Base-by-base conservation (phyloP, 2,329 filamentous ascomycete species). In the Phialocephala subalpina region DNA sequence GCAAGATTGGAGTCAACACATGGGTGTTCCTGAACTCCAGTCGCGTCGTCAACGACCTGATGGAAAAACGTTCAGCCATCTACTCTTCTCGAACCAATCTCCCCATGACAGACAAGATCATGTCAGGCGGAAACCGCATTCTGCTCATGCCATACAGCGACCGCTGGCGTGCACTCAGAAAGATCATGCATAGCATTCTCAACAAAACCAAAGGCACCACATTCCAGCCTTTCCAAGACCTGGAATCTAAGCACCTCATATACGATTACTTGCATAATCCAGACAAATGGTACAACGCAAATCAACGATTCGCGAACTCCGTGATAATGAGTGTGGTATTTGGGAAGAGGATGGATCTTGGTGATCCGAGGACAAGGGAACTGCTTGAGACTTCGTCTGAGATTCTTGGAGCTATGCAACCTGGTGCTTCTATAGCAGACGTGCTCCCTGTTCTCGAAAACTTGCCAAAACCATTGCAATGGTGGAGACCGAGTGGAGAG, bases 21-120 rank as follows among this genome's bases (percentile, higher is more conserved):
- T 82, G 78, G 78, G 73, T 83, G 20, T 72, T 82, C 18, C 76
- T 83, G 6, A 83, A 83, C 68, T 77, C 68, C 16, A 68, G 75
- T 29, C 78, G 80, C 7, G 79, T 81, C 1, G 77, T 80, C 27
- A 71, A 71, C 1, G 78, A 80, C 52, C 56, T 73, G 3, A 61
- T 72, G 60, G 69, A 73, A 55, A 66, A 67, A 61, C 68, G 69
- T 45, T 67, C 71, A 16, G 61, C 62, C 22, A 67, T 73, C 27
- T 73, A 72, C 60, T 72, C 65, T 11, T 73, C 71, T 7, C 63
- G 72, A 12, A 42, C 63, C 6, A 58, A 66, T 25, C 58, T 67
- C 14, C 70, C 72, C 5, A 67, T 73, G 69, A 72, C 75, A 2
- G 67, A 66, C 14, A 64, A 64, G 7, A 62, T 77, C 53, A 73